phyloP scores from a whole-genome alignment of 2,329 filamentous ascomycete genomes.

The Immersiporthe knoxdaviesiana region DNA sequence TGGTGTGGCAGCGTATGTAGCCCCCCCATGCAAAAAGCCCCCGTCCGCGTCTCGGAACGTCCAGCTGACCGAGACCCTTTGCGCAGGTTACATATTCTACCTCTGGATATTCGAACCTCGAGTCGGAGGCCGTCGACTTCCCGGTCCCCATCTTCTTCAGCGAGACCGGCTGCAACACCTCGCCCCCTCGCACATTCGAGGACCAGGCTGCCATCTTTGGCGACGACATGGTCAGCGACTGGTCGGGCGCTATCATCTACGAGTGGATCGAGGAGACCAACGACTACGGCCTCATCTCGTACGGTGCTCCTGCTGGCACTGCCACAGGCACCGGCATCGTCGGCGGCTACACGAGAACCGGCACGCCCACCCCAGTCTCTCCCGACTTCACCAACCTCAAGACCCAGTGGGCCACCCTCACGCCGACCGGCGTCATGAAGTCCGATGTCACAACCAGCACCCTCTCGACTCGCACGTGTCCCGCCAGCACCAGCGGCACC shows the following conservation, averaged over 20 bases:
- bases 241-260: slow-evolving; percentile 82
- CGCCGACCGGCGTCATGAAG: slow-evolving; percentile 68
- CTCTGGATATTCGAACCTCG: slow-evolving; percentile 72
- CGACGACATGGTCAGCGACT: slow-evolving; percentile 68
- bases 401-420: slow-evolving; percentile 73
- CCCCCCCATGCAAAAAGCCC: not conserved
- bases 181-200: slow-evolving; percentile 63
- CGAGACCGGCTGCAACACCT: slow-evolving; percentile 80
- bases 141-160: slow-evolving; percentile 89
- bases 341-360: slow-evolving; percentile 71
- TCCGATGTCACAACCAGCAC: slow-evolving; percentile 65
- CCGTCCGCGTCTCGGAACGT: not conserved
- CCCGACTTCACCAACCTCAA: slow-evolving; percentile 82
- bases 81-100: slow-evolving; percentile 52
- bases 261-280: slow-evolving; percentile 89
- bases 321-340: slow-evolving; percentile 58
- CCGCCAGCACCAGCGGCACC: slow-evolving; percentile 62
- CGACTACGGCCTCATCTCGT: slow-evolving; percentile 79
- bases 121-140: slow-evolving; percentile 69
- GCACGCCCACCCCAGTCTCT: slow-evolving; percentile 71
- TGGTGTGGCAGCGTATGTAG: slow-evolving; percentile 64
- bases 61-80: not conserved
- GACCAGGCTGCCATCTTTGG: slow-evolving; percentile 81
- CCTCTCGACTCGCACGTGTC: slow-evolving; percentile 69
- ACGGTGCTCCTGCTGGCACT: slow-evolving; percentile 62